phyloP scores from a whole-genome alignment of 73 alveolate genomes.

The Tetrahymena elliotti region DNA sequence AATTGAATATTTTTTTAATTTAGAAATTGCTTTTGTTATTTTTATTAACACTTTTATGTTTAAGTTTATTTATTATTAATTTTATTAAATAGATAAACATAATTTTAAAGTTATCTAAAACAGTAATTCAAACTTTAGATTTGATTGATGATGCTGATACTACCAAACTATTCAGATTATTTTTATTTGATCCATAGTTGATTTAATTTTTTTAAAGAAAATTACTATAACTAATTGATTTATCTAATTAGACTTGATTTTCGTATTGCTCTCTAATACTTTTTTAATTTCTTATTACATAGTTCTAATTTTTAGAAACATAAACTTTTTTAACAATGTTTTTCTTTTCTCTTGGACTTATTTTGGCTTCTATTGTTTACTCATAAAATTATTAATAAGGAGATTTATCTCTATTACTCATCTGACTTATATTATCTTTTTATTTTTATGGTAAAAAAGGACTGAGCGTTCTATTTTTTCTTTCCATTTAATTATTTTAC shows the following conservation, averaged over 20 bases:
- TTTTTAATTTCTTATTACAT: background rate
- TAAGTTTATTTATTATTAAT: too few relatives aligned
- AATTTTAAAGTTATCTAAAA: background rate
- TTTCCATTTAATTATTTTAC: background rate
- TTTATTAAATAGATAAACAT: background rate
- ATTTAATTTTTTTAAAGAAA: background rate
- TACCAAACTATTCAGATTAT: background rate
- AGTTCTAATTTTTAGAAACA: background rate
- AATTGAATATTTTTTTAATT: too few relatives aligned
- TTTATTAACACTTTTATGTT: too few relatives aligned
- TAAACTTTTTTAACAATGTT: background rate
- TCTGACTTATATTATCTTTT: background rate
- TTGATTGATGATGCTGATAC: background rate
- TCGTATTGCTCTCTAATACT: background rate
- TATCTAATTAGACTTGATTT: background rate
- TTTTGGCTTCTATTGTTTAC: background rate
- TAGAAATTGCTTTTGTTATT: too few relatives aligned
- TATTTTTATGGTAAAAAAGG: background rate
- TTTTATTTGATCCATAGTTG: background rate
- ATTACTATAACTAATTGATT: background rate
- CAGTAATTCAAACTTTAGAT: background rate
- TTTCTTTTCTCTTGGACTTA: background rate
- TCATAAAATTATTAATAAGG: background rate
- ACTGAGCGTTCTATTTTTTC: background rate
- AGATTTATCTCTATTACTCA: background rate